Evolutionary conservation across 176 grass and related monocot species (phyloP).

Genomic region (Canna indica): DNA sequence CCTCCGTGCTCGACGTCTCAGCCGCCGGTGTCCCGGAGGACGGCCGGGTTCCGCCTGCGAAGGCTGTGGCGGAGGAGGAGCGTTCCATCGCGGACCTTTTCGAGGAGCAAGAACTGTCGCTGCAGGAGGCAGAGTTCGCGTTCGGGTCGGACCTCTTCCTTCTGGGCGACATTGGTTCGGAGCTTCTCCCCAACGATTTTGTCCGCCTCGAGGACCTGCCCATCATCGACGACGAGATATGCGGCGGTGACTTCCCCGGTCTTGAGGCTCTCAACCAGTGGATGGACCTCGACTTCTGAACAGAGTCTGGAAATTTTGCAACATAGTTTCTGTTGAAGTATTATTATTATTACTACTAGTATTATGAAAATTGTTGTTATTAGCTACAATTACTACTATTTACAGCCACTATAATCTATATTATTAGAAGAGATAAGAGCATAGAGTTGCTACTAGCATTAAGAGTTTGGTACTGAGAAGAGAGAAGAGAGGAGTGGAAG

Average conservation of each 20-base stretch:
- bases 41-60: not conserved
- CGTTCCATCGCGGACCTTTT: constrained; percentile 5
- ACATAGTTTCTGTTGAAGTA: not conserved
- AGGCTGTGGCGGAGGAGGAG: not conserved
- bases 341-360: too few relatives aligned
- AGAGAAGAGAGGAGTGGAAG: not conserved
- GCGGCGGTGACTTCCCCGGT: not conserved
- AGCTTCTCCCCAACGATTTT: not conserved
- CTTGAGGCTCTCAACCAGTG: constrained; percentile 3
- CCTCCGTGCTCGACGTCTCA: constrained; percentile 9
- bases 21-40: not conserved
- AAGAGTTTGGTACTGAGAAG: not conserved
- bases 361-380: not conserved
- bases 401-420: not conserved
- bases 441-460: not conserved
- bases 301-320: not conserved
- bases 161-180: not conserved
- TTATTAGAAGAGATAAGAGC: not conserved
- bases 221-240: not conserved
- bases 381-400: not conserved
- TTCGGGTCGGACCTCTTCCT: not conserved
- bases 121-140: not conserved
- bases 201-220: not conserved
- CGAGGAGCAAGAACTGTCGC: not conserved
- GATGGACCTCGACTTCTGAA: constrained; percentile 6